Evolutionary conservation across 176 grass and related monocot species (phyloP), one percentile per base, ranked within the genome.

Genomic region (Phragmites australis): DNA sequence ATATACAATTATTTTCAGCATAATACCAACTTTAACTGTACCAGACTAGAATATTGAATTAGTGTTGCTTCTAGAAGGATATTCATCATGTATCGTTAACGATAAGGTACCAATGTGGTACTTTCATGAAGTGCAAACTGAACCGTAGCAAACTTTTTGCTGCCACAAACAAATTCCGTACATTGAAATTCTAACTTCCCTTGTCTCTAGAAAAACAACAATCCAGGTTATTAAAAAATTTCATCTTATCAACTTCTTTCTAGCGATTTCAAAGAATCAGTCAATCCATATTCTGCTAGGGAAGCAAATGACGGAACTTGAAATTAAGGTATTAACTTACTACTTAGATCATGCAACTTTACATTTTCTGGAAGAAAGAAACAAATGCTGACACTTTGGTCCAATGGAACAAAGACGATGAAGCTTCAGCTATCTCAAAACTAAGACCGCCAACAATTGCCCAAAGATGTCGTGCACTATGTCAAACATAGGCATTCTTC

Each of bases 361-460:
- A 17, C n/a, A 63, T 3, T 51, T 69, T 49, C 3, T 61, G 2
- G 31, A 81, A 81, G 9, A 15, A 41, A 76, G 13, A 78, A 73
- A 48, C n/a, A 66, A 75, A 72, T 22, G 12, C 32, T 87, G 22
- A 59, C 49, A 41, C 23, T 49, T 59, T 60, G 41, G 42, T 65
- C 6, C 19, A 5, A 39, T 65, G 31, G 46, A 64, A 70, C 18
- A n/a, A 31, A 56, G 8, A 70, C 6, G 18, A 15, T 45, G n/a
- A 63, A 63, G 9, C 15, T 50, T 64, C 70, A 29, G 41, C 11
- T 48, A 49, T 27, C 21, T 18, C 44, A 48, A 70, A 70, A 61
- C 25, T 26, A 22, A 67, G 45, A 42, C 30, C 4, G 6, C 9
- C 53, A 70, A 30, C 13, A 27, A 13, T 19, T 8, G 1, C n/a